phyloP scores from a whole-genome alignment of 495 filamentous ascomycete genomes.

The Daldinia childiae region DNA sequence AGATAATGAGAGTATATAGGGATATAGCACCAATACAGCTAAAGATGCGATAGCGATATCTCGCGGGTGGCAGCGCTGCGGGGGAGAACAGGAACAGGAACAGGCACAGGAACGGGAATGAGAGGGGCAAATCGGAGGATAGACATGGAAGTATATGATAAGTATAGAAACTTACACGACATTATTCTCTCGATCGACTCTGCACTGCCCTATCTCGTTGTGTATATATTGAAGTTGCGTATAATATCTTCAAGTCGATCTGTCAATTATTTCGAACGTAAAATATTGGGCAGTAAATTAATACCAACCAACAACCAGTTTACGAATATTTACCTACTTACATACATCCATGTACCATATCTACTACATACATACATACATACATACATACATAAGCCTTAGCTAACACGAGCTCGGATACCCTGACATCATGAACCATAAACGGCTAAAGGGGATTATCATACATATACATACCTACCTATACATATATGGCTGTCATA shows the following conservation, averaged over 20 bases:
- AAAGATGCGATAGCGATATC: background rate
- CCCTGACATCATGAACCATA: slow-evolving; percentile 25
- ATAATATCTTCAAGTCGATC: slow-evolving; percentile 9
- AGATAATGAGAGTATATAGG: background rate
- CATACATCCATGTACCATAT: too few relatives aligned
- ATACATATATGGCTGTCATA: slow-evolving; percentile 19
- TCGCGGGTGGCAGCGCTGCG: background rate
- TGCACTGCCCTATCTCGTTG: too few relatives aligned
- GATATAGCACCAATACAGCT: background rate
- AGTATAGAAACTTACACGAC: slow-evolving; percentile 35
- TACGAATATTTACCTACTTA: background rate
- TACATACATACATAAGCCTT: too few relatives aligned
- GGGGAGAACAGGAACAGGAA: slow-evolving; percentile 6
- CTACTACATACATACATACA: too few relatives aligned
- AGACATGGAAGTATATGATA: too few relatives aligned
- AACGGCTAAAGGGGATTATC: slow-evolving; percentile 10
- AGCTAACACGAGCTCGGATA: background rate
- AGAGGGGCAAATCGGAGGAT: background rate
- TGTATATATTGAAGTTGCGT: too few relatives aligned
- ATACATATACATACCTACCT: too few relatives aligned
- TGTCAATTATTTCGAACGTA: slow-evolving; percentile 4
- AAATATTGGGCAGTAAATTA: background rate
- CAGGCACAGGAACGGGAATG: background rate
- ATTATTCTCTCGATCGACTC: too few relatives aligned
- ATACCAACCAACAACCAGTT: background rate